These are phyloP conservation scores for Naganishia antarctica DNA, from an alignment of 768 basidiomycete species.

Conservation along the genomic window DNA sequence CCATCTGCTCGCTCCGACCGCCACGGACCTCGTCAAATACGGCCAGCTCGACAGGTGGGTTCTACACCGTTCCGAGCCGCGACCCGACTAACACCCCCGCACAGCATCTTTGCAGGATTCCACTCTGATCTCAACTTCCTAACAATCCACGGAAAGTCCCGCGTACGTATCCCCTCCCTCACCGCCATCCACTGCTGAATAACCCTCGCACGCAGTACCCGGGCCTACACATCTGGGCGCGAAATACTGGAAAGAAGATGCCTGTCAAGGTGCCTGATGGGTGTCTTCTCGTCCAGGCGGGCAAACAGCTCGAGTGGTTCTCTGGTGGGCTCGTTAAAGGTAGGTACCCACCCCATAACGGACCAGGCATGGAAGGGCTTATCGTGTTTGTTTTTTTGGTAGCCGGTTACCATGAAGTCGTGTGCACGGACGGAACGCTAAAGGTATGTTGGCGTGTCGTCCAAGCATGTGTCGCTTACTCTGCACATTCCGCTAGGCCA, in stretches of 20 bases:
- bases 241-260: slow-evolving; percentile 86
- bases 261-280: slow-evolving; percentile 78
- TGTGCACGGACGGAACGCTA: slow-evolving; percentile 75
- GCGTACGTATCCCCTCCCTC: slow-evolving; percentile 34
- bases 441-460: slow-evolving; percentile 60
- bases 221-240: slow-evolving; percentile 87
- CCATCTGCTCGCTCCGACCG: slow-evolving; percentile 87
- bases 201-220: slow-evolving; percentile 54
- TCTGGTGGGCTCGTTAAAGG: slow-evolving; percentile 64
- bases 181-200: not conserved
- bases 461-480: no score
- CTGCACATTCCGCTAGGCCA: no score
- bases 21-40: slow-evolving; percentile 79
- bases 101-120: slow-evolving; percentile 52
- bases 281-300: slow-evolving; percentile 85
- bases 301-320: slow-evolving; percentile 88
- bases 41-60: slow-evolving; percentile 50
- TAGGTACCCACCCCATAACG: slow-evolving; percentile 20
- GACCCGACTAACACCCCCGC: not conserved
- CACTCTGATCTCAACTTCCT: slow-evolving; percentile 91
- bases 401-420: slow-evolving; percentile 92
- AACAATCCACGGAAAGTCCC: slow-evolving; percentile 48
- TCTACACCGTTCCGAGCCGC: not conserved
- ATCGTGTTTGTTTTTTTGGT: no score
- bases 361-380: no score